Conservation (phyloP, 495 filamentous ascomycete genomes). For the Penicillium coffeae region DNA sequence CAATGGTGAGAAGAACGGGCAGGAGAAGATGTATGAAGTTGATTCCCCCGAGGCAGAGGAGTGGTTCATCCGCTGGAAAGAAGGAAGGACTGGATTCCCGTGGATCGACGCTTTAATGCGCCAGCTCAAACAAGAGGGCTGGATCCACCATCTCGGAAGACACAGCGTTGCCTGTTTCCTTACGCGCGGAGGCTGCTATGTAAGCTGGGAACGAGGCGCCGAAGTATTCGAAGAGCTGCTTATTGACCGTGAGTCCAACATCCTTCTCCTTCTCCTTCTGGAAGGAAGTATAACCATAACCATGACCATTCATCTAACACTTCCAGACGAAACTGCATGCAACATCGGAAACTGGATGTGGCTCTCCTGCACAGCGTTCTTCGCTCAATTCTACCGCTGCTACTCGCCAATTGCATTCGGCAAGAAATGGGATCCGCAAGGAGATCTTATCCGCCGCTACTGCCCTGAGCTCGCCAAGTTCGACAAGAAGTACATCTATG, state of each 20-base stretch:
- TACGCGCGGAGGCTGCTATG: constrained; percentile 67
- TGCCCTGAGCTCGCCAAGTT: constrained; percentile 58
- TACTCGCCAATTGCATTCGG: constrained; percentile 65
- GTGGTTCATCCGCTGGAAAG: constrained; percentile 63
- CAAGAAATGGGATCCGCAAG: constrained; percentile 63
- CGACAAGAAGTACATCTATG: constrained; percentile 66
- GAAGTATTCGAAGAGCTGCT: constrained; percentile 71
- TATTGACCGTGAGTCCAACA: constrained; percentile 48
- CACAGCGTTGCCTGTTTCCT: constrained; percentile 71
- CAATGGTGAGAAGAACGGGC: constrained; percentile 11
- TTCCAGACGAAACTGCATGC: constrained; percentile 56
- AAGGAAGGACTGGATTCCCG: constrained; percentile 64
- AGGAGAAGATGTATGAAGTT: constrained; percentile 41
- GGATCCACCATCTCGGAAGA: constrained; percentile 71
- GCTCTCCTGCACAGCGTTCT: constrained; percentile 71
- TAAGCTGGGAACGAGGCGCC: constrained; percentile 69
- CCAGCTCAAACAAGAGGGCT: constrained; percentile 63
- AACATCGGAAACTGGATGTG: constrained; percentile 74
- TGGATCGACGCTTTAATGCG: constrained; percentile 76
- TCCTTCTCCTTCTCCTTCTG: neutral
- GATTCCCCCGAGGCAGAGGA: constrained; percentile 52
- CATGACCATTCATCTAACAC: neutral
- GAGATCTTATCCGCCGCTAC: constrained; percentile 55
- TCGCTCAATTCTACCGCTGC: constrained; percentile 58
- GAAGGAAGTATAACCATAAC: too few species aligned